These are phyloP conservation scores for Viola pubescens DNA, from an alignment of 441 rosid species.

Conservation along the genomic window DNA sequence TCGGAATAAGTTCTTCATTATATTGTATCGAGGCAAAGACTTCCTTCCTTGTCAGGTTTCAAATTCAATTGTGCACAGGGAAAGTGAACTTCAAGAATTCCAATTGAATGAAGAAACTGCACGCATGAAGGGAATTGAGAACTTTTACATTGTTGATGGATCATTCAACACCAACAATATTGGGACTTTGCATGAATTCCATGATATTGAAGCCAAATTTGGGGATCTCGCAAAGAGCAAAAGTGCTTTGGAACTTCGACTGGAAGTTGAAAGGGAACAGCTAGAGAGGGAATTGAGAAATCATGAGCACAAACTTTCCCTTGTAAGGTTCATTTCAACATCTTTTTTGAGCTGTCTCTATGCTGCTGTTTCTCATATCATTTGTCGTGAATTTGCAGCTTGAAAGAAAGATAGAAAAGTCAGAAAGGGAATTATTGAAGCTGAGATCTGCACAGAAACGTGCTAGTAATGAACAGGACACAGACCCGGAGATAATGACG, in stretches of 20 bases:
- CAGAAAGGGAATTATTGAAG: slow-evolving; percentile 40
- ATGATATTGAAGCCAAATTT: slow-evolving; percentile 37
- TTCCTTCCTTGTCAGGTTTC: slow-evolving; percentile 55
- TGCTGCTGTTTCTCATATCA: slow-evolving; percentile 11
- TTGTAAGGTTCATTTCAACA: slow-evolving; percentile 38
- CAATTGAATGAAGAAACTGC: slow-evolving; percentile 60
- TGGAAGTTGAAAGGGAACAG: slow-evolving; percentile 49
- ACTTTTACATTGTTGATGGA: slow-evolving; percentile 30
- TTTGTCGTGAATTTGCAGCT: slow-evolving; percentile 39
- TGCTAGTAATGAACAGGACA: slow-evolving; percentile 30
- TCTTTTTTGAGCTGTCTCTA: slow-evolving; percentile 2
- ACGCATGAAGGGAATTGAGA: slow-evolving; percentile 42
- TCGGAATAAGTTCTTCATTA: slow-evolving; percentile 61
- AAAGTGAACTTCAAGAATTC: slow-evolving; percentile 44
- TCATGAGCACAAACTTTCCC: slow-evolving; percentile 55
- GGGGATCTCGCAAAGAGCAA: slow-evolving; percentile 21
- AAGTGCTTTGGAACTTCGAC: slow-evolving; percentile 29
- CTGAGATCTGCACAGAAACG: slow-evolving; percentile 42
- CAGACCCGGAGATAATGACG: slow-evolving; percentile 57
- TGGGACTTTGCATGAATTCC: slow-evolving; percentile 72
- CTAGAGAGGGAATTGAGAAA: slow-evolving; percentile 46
- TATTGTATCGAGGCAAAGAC: slow-evolving; percentile 81
- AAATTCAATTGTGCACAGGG: slow-evolving; percentile 52
- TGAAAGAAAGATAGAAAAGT: slow-evolving; percentile 48
- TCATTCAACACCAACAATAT: slow-evolving; percentile 30